phyloP scores from a whole-genome alignment of 805 yeast species.

The Sugiyamaella lignohabitans region DNA sequence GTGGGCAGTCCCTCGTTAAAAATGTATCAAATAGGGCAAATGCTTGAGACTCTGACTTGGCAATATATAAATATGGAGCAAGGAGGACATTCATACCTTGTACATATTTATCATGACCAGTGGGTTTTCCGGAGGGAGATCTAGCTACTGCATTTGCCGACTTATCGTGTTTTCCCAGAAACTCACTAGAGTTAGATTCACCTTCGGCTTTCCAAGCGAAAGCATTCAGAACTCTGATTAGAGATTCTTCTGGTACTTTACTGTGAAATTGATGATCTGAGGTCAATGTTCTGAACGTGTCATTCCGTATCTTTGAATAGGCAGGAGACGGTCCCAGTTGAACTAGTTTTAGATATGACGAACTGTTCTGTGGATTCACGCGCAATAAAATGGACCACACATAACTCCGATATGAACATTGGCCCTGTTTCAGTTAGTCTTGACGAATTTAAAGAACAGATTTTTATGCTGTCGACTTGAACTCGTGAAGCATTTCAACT shows the following conservation, averaged over 20 bases:
- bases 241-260: constrained; percentile 61
- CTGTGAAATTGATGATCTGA: constrained; percentile 60
- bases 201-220: constrained; percentile 41
- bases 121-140: constrained; percentile 14
- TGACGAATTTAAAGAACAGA: background rate
- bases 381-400: constrained; percentile 76
- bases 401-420: constrained; percentile 62
- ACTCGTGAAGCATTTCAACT: background rate
- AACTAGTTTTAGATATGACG: constrained; percentile 48
- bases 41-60: constrained; percentile 81
- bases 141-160: background rate
- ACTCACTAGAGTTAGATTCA: background rate
- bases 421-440: constrained; percentile 27
- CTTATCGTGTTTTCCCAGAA: background rate
- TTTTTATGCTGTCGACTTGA: constrained; percentile 13
- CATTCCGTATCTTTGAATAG: constrained; percentile 69
- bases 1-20: constrained; percentile 60
- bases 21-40: constrained; percentile 62
- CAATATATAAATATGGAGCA: constrained; percentile 74
- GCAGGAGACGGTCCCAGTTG: constrained; percentile 52
- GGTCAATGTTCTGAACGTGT: constrained; percentile 77
- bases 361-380: constrained; percentile 51
- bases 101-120: constrained; percentile 49
- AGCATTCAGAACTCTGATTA: constrained; percentile 66
- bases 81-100: constrained; percentile 86